Conservation (phyloP, 352 stramenopile genomes). For the Phytophthora pini region DNA sequence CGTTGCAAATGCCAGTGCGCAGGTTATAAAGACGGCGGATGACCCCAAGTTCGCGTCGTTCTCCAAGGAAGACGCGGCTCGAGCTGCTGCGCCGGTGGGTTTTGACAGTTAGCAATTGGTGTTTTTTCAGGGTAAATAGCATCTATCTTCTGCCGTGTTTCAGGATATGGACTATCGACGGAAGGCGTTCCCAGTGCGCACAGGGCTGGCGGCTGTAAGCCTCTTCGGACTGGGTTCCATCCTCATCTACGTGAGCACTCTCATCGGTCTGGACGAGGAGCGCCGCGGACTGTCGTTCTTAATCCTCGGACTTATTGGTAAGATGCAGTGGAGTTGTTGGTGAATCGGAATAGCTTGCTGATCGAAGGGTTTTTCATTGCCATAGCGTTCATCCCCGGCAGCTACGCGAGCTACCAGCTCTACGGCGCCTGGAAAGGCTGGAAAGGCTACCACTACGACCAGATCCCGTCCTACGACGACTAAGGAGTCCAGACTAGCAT, state of each 20-base stretch:
- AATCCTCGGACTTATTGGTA: slow-evolving; percentile 83
- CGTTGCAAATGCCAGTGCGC: slow-evolving; percentile 31
- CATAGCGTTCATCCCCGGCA: slow-evolving; percentile 85
- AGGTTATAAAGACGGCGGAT: slow-evolving; percentile 42
- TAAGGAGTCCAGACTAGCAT: slow-evolving; percentile 18
- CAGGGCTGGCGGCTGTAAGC: slow-evolving; percentile 68
- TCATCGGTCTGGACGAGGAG: slow-evolving; percentile 79
- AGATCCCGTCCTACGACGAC: slow-evolving; percentile 88
- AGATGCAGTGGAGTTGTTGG: background rate
- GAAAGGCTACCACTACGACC: slow-evolving; percentile 86
- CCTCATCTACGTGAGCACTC: slow-evolving; percentile 79
- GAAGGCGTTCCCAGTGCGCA: slow-evolving; percentile 77
- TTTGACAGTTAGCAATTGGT: background rate
- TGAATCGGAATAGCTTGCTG: background rate
- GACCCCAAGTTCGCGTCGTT: slow-evolving; percentile 44
- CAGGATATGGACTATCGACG: slow-evolving; percentile 48
- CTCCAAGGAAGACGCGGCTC: slow-evolving; percentile 39
- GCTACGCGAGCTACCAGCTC: slow-evolving; percentile 80
- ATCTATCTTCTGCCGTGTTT: background rate
- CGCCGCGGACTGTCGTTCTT: slow-evolving; percentile 77
- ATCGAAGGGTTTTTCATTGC: background rate
- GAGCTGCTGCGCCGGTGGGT: slow-evolving; percentile 37
- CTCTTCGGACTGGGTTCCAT: slow-evolving; percentile 78
- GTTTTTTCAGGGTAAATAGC: too few species aligned
- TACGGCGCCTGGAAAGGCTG: slow-evolving; percentile 86